phyloP scores from a whole-genome alignment of 2,329 filamentous ascomycete genomes.

The Fusarium brevicatenulatum region DNA sequence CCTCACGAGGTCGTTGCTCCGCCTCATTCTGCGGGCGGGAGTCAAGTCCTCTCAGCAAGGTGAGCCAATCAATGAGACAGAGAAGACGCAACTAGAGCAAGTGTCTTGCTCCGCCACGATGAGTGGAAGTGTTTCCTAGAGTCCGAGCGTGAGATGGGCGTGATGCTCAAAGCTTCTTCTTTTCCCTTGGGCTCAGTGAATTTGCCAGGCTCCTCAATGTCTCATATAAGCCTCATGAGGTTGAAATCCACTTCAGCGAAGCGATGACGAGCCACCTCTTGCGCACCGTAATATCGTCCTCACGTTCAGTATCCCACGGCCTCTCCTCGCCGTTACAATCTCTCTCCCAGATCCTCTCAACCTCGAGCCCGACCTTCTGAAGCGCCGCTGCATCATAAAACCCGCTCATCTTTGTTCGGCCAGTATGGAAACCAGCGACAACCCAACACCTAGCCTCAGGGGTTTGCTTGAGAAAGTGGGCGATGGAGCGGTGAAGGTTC shows the following conservation, averaged over 20 bases:
- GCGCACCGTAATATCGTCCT: conserved; percentile 69
- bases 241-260: conserved; percentile 55
- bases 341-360: conserved; percentile 75
- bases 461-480: conserved; percentile 65
- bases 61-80: conserved; percentile 21
- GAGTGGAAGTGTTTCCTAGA: not conserved
- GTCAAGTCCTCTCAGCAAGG: not conserved
- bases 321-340: conserved; percentile 72
- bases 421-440: conserved; percentile 79
- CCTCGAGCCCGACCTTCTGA: conserved; percentile 60
- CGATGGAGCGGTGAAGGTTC: conserved; percentile 71
- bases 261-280: conserved; percentile 78
- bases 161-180: conserved; percentile 19
- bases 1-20: conserved; percentile 10
- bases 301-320: conserved; percentile 69
- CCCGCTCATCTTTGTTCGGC: conserved; percentile 69
- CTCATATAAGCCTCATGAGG: conserved; percentile 18
- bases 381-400: conserved; percentile 69
- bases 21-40: conserved; percentile 26
- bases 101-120: conserved; percentile 26
- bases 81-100: not conserved
- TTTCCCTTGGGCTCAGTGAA: not conserved
- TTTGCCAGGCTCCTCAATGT: not conserved
- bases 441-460: conserved; percentile 66
- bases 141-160: not conserved